Evolutionary conservation across 352 stramenopile genomes (phyloP).

Genomic region (Chrysophaeum taylorii): DNA sequence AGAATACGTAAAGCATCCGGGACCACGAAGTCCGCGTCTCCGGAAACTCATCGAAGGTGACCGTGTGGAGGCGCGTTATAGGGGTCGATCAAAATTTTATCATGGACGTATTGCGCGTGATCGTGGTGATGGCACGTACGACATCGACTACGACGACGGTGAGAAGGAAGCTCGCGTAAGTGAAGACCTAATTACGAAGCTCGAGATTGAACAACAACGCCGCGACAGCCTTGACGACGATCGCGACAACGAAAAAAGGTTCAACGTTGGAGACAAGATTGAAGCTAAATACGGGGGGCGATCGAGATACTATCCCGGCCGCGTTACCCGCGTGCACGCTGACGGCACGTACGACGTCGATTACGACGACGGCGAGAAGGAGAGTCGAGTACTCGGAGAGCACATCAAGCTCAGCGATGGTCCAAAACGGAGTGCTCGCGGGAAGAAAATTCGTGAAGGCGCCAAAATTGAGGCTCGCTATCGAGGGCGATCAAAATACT

Average conservation of each 20-base stretch:
- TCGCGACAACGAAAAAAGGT: conserved; percentile 9
- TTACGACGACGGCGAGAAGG: conserved; percentile 50
- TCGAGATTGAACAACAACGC: too few species aligned
- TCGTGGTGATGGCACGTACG: conserved; percentile 30
- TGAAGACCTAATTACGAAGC: not conserved
- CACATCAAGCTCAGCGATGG: too few species aligned
- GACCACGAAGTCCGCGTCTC: too few species aligned
- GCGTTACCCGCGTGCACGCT: conserved; percentile 29
- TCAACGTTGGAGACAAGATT: conserved; percentile 23
- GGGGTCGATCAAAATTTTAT: conserved; percentile 51
- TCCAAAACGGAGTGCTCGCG: too few species aligned
- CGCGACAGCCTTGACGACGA: too few species aligned
- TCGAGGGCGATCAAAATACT: conserved; percentile 34
- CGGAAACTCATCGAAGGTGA: conserved; percentile 28
- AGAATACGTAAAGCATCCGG: conserved; percentile 24
- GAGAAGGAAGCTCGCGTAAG: conserved; percentile 14
- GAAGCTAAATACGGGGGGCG: conserved; percentile 25
- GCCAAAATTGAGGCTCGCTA: conserved; percentile 25
- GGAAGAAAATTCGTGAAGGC: conserved; percentile 15
- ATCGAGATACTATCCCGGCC: conserved; percentile 39
- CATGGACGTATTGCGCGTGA: conserved; percentile 45
- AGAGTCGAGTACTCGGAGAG: conserved; percentile 30
- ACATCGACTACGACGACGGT: conserved; percentile 14
- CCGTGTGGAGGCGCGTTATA: conserved; percentile 42
- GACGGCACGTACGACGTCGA: conserved; percentile 46